These are phyloP conservation scores for Lojkania enalia DNA, from an alignment of 2,329 filamentous ascomycete genomes.

Conservation along the genomic window DNA sequence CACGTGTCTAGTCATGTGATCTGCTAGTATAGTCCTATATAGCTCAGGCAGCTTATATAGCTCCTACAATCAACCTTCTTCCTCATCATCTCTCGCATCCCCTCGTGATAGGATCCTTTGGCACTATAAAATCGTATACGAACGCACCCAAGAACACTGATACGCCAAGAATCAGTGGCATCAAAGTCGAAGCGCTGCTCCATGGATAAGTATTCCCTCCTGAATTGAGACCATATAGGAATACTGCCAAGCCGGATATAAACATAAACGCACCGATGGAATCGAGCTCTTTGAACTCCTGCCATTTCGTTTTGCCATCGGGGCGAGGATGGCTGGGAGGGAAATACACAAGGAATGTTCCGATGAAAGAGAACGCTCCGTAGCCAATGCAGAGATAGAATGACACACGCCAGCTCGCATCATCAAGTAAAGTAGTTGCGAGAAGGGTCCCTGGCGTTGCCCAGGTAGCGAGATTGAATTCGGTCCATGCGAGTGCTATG, in stretches of 20 bases:
- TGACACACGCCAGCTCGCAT: constrained; percentile 45
- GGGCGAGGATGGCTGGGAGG: constrained; percentile 51
- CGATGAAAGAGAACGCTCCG: constrained; percentile 44
- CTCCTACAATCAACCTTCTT: no score
- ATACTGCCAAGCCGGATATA: constrained; percentile 47
- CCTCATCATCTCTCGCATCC: no score
- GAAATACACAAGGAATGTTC: constrained; percentile 53
- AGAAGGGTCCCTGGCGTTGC: constrained; percentile 45
- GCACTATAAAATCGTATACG: constrained; percentile 21
- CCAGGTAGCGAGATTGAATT: constrained; percentile 28
- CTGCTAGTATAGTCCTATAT: no score
- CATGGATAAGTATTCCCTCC: constrained; percentile 43
- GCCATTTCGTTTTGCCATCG: constrained; percentile 32
- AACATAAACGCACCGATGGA: constrained; percentile 50
- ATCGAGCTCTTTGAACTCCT: constrained; percentile 43
- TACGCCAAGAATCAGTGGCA: constrained; percentile 28
- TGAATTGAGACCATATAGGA: constrained; percentile 51
- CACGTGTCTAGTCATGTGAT: no score
- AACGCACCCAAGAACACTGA: constrained; percentile 22
- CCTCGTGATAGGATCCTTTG: no score
- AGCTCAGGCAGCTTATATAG: no score
- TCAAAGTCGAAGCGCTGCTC: constrained; percentile 27
- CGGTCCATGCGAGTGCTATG: constrained; percentile 28
- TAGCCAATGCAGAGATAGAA: constrained; percentile 51
- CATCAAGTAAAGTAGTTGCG: constrained; percentile 36